Conservation (phyloP, 164 flowering plant species). For the Platanus orientalis region DNA sequence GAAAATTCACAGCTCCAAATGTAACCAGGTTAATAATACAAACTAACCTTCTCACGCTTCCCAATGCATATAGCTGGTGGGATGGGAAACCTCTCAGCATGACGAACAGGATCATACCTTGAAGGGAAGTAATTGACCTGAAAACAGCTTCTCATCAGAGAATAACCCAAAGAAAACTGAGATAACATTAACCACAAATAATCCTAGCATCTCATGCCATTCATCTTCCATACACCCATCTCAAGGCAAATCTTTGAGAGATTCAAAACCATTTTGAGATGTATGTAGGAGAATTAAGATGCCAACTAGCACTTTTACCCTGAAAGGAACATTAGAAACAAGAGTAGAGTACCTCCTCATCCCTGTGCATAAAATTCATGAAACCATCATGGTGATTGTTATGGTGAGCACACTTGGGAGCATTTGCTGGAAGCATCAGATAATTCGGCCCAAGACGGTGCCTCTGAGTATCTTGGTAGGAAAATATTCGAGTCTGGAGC, state of each 20-base stretch:
- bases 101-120: conserved; percentile 62
- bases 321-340: not conserved
- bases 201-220: not conserved
- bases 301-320: not conserved
- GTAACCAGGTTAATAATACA: not conserved
- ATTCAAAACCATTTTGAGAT: not conserved
- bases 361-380: conserved; percentile 93
- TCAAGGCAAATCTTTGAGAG: not conserved
- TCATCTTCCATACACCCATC: not conserved
- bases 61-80: conserved; percentile 46
- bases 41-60: conserved; percentile 74
- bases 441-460: conserved; percentile 90
- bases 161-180: not conserved
- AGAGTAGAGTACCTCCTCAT: conserved; percentile 68
- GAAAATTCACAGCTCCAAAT: too few relatives aligned
- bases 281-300: not conserved
- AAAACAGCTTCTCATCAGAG: conserved; percentile 4
- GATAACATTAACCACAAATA: not conserved
- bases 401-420: conserved; percentile 77
- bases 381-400: conserved; percentile 87
- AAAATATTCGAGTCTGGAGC: conserved; percentile 68
- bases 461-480: conserved; percentile 85
- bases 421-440: conserved; percentile 81
- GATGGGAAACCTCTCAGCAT: not conserved
- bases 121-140: conserved; percentile 92